Evolutionary conservation across 2,329 filamentous ascomycete genomes (phyloP).

Genomic region (Beauveria scarabaeidicola): DNA sequence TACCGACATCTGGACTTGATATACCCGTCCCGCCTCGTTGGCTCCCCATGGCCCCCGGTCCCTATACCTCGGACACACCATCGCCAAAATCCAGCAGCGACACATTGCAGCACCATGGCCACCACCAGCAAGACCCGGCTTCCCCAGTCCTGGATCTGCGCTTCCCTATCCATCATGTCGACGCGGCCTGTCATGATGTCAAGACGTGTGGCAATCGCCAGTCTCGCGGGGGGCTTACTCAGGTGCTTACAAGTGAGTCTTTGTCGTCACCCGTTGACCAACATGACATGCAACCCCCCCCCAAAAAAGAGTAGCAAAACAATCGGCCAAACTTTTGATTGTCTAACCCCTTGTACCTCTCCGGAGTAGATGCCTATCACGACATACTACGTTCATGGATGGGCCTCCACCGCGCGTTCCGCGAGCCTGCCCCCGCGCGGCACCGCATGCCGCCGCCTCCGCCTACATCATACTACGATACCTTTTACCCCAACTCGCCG

Average conservation of each 20-base stretch:
- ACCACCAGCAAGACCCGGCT: background rate
- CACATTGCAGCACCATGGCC: background rate
- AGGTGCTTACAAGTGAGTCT: conserved; percentile 1
- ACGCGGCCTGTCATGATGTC: background rate
- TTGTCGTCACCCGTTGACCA: background rate
- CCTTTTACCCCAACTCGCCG: too few relatives aligned
- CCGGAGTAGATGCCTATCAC: background rate
- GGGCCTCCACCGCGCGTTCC: background rate
- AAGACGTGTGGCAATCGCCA: background rate
- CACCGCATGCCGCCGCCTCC: background rate
- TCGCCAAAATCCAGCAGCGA: background rate
- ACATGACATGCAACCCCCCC: too few relatives aligned
- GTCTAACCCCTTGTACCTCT: background rate
- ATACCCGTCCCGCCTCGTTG: background rate
- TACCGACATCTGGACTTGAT: background rate
- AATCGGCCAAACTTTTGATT: background rate
- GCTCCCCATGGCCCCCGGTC: background rate
- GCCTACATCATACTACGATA: conserved; percentile 1
- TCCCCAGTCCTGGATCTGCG: background rate
- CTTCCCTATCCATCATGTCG: background rate
- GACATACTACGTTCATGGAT: conserved; percentile 5
- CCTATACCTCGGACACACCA: background rate
- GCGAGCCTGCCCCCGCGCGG: background rate
- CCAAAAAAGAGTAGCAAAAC: background rate
- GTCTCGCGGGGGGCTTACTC: conserved; percentile 5